A percentile compares a stretch with the other conserved stretches of the same genome.
phyloP scores from a whole-genome alignment of 1,284 basidiomycete genomes.

The Hemileia vastatrix region DNA sequence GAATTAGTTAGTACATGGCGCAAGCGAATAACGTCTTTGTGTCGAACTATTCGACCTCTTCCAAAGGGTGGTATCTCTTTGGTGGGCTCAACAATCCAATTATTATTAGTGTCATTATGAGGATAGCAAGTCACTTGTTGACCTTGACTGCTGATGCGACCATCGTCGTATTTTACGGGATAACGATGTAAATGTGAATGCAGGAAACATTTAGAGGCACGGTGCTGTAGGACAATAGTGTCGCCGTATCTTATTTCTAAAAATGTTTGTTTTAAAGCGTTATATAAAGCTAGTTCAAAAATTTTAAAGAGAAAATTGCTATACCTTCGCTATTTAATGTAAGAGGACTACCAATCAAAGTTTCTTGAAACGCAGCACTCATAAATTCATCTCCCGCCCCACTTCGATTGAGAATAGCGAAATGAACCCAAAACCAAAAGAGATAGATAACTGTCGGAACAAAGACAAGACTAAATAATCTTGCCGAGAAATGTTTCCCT shows the following conservation, averaged over 20 bases:
- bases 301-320: conserved; percentile 23
- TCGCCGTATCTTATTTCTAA: conserved; percentile 90
- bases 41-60: conserved; percentile 73
- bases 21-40: conserved; percentile 80
- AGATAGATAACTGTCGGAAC: conserved; percentile 84
- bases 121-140: conserved; percentile 99
- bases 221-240: conserved; percentile 75
- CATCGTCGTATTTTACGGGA: conserved; percentile 90
- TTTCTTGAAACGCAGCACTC: conserved; percentile 97
- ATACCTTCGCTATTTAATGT: conserved; percentile 77
- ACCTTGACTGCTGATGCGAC: conserved; percentile 87
- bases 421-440: conserved; percentile 93
- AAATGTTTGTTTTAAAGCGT: neutral
- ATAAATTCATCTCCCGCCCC: conserved; percentile 94
- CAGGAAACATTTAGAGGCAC: conserved; percentile 80
- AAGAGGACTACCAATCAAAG: conserved; percentile 81
- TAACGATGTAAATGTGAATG: conserved; percentile 87
- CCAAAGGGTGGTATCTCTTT: conserved; percentile 80
- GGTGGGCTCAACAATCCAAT: conserved; percentile 91
- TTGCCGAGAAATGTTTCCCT: conserved; percentile 75
- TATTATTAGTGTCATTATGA: conserved; percentile 83
- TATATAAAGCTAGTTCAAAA: neutral
- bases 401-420: conserved; percentile 75
- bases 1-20: conserved; percentile 77
- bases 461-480: conserved; percentile 75